Evolutionary conservation across 2,329 filamentous ascomycete genomes (phyloP).

Genomic region (Ceratocystis cacaofunesta): DNA sequence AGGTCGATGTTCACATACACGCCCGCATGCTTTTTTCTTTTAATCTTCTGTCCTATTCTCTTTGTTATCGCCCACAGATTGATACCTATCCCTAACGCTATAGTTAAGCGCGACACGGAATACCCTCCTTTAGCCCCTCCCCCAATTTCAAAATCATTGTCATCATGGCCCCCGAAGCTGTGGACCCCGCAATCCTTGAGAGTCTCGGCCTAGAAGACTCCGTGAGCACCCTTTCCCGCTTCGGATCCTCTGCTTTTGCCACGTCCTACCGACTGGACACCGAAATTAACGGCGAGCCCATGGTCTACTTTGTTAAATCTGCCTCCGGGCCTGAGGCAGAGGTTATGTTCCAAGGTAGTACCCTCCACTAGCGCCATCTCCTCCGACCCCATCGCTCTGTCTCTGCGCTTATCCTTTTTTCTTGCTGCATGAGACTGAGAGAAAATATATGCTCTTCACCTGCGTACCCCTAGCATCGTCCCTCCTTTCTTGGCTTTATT

Average conservation of each 20-base stretch:
- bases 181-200: slow-evolving; percentile 48
- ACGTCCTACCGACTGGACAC: slow-evolving; percentile 46
- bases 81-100: neutral
- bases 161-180: slow-evolving; percentile 19
- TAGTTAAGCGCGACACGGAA: neutral
- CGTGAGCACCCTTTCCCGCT: slow-evolving; percentile 39
- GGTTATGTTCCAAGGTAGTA: slow-evolving; percentile 52
- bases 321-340: slow-evolving; percentile 43
- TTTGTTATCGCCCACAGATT: neutral
- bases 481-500: neutral
- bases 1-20: neutral
- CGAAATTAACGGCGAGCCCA: slow-evolving; percentile 33
- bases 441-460: neutral
- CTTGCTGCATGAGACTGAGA: neutral
- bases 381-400: neutral
- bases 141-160: neutral
- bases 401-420: neutral
- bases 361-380: neutral
- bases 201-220: slow-evolving; percentile 44
- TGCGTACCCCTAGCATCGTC: neutral
- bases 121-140: neutral
- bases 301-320: slow-evolving; percentile 58
- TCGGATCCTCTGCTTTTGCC: slow-evolving; percentile 54
- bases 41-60: neutral
- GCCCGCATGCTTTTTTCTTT: neutral